phyloP scores from a whole-genome alignment of 352 stramenopile genomes.

The Phytopythium vexans region DNA sequence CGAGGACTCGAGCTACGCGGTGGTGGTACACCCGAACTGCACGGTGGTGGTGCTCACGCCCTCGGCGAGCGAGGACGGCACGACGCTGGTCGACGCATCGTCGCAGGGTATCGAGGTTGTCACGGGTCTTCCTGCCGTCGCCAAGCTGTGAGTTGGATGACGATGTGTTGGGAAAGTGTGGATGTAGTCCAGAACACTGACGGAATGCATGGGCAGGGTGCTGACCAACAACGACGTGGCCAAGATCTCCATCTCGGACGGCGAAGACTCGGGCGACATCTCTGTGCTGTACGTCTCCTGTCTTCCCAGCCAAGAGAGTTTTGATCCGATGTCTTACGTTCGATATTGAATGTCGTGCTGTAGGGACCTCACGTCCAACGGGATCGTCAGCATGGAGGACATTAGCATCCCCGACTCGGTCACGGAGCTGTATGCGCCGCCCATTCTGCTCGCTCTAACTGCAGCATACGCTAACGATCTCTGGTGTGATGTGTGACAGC shows the following conservation, averaged over 20 bases:
- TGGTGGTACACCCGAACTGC: constrained; percentile 4
- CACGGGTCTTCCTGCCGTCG: constrained; percentile 1
- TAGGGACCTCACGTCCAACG: too few relatives aligned
- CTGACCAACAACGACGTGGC: too few relatives aligned
- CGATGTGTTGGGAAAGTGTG: not conserved
- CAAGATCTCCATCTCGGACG: too few relatives aligned
- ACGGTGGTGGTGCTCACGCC: constrained; percentile 2
- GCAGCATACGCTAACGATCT: not conserved
- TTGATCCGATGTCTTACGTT: too few relatives aligned
- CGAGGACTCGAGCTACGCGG: constrained; percentile 2
- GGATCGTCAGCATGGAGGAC: too few relatives aligned
- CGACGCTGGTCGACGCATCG: not conserved
- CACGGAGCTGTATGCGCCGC: not conserved
- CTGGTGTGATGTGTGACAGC: not conserved
- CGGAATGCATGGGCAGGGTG: too few relatives aligned
- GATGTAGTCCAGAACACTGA: too few relatives aligned
- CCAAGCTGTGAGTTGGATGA: not conserved
- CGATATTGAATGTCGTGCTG: too few relatives aligned
- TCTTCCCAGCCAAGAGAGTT: too few relatives aligned
- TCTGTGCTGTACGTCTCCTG: too few relatives aligned
- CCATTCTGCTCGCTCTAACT: too few relatives aligned
- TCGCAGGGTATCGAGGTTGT: not conserved
- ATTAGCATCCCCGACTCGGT: constrained; percentile 2
- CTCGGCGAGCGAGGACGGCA: not conserved
- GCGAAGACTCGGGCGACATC: too few relatives aligned